Evolutionary conservation across 2,329 filamentous ascomycete genomes (phyloP), one percentile per base, ranked within the genome.

Genomic region (Ophiostoma montium): DNA sequence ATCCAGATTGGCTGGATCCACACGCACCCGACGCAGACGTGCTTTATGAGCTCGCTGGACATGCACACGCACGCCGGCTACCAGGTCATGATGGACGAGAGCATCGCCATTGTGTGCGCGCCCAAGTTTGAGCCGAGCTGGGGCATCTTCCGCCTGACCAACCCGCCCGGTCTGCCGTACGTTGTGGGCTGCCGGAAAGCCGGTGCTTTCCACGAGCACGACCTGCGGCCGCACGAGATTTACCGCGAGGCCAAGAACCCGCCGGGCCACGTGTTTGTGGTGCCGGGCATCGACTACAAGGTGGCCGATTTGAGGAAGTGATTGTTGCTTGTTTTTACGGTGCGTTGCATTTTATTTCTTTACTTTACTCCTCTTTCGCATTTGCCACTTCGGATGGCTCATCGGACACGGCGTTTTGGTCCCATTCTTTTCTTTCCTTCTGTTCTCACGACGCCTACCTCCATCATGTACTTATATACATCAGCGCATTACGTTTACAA

Each of bases 1-100:
- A 77, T 95, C 63, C 80, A 94, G 48, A 74, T 95, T 5, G 90
- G 90, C 35, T 98, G 92, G 92, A 98, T 98, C 53, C 92, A 98
- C 62, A 98, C 92, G 0, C 92, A 98, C 63, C 92, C 92, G 0
- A 87, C 84, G 0, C 92, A 98, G 67, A 94, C 87, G 0, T 98
- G 92, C 65, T 98, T 98, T 63, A 94, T 98, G 86, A 95, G 87
- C 62, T 92, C 84, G 45, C 74, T 90, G 46, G 92, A 98, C 61
- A 62, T 96, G 56, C 92, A 98, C 61, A 98, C 94, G 0, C 90
- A 95, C 61, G 82, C 82, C 3, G 88, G 88, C 11, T 96, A 95
- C 62, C 92, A 98, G 65, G 81, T 92, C 52, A 95, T 95, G 87
- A 77, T 96, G 66, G 83, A 88, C 1, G 92, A 98, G 70, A 94